A percentile compares a stretch with the other conserved stretches of the same genome.
phyloP scores from a whole-genome alignment of 2,329 filamentous ascomycete genomes.

The Canariomyces notabilis region DNA sequence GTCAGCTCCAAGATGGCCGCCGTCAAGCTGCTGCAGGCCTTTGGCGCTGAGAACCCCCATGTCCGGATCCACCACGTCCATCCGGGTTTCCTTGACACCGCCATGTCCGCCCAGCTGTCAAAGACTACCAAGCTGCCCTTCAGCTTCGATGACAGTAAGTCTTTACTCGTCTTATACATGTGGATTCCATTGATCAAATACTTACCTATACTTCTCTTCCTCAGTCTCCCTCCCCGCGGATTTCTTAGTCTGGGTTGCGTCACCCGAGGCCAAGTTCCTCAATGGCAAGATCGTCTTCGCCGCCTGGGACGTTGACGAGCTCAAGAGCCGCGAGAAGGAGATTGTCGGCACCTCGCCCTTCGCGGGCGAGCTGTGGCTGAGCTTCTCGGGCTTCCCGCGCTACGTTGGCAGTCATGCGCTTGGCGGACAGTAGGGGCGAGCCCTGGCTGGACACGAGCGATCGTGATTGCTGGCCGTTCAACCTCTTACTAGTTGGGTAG shows the following conservation, averaged over 20 bases:
- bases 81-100: slow-evolving; percentile 13
- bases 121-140: slow-evolving; percentile 7
- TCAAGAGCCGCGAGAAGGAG: slow-evolving; percentile 29
- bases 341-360: slow-evolving; percentile 5
- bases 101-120: slow-evolving; percentile 11
- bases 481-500: too few species aligned
- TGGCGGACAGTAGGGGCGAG: background rate
- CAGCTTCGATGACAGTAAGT: slow-evolving; percentile 15
- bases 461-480: too few species aligned
- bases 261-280: slow-evolving; percentile 17
- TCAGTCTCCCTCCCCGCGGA: slow-evolving; percentile 11
- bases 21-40: slow-evolving; percentile 16
- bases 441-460: too few species aligned
- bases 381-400: slow-evolving; percentile 9
- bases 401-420: slow-evolving; percentile 11
- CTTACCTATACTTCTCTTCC: background rate
- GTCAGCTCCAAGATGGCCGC: slow-evolving; percentile 16
- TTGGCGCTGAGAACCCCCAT: slow-evolving; percentile 7
- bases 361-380: slow-evolving; percentile 9
- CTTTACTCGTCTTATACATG: background rate
- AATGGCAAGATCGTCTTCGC: slow-evolving; percentile 42
- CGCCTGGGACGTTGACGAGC: slow-evolving; percentile 51
- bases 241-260: slow-evolving; percentile 16
- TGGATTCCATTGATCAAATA: background rate
- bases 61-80: slow-evolving; percentile 15